These are phyloP conservation scores for Kickxella alabastrina DNA, from an alignment of 192 early-diverging fungal genomes.

Conservation along the genomic window DNA sequence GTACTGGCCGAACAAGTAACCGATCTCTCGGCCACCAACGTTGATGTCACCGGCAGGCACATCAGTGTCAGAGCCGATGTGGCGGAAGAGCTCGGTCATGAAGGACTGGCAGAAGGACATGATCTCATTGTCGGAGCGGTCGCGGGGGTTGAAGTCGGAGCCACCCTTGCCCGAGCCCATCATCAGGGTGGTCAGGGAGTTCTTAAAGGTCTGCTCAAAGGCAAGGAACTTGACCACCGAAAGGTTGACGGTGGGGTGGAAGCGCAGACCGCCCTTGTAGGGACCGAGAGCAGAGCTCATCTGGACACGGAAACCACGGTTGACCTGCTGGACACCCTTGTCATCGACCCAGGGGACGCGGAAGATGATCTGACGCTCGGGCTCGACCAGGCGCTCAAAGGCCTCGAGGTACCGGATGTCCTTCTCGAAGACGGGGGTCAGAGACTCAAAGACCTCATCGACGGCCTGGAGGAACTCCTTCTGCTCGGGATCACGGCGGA, in stretches of 20 bases:
- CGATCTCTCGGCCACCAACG: conserved; percentile 53
- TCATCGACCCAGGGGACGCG: conserved; percentile 56
- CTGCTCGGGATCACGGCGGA: conserved; percentile 44
- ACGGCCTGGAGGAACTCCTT: conserved; percentile 54
- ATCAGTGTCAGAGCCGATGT: conserved; percentile 54
- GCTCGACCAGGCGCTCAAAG: conserved; percentile 52
- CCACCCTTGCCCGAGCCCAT: conserved; percentile 57
- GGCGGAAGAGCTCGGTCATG: conserved; percentile 55
- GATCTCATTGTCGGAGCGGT: conserved; percentile 52
- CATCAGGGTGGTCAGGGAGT: conserved; percentile 55
- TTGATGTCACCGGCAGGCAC: conserved; percentile 56
- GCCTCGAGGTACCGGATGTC: conserved; percentile 47
- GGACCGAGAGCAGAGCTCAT: conserved; percentile 58
- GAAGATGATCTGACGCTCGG: conserved; percentile 54
- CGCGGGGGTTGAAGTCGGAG: conserved; percentile 53
- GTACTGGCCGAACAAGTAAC: conserved; percentile 56
- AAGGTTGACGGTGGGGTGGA: conserved; percentile 56
- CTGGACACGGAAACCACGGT: conserved; percentile 57
- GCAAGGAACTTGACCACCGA: conserved; percentile 56
- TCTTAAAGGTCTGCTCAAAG: conserved; percentile 59
- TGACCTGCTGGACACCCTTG: conserved; percentile 49
- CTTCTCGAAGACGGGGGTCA: conserved; percentile 51
- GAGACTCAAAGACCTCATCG: conserved; percentile 50
- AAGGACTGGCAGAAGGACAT: conserved; percentile 56
- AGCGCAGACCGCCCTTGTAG: conserved; percentile 58